Base-by-base conservation (phyloP, 1,139 yeast species). In the Saccharomyces hybrid region DNA sequence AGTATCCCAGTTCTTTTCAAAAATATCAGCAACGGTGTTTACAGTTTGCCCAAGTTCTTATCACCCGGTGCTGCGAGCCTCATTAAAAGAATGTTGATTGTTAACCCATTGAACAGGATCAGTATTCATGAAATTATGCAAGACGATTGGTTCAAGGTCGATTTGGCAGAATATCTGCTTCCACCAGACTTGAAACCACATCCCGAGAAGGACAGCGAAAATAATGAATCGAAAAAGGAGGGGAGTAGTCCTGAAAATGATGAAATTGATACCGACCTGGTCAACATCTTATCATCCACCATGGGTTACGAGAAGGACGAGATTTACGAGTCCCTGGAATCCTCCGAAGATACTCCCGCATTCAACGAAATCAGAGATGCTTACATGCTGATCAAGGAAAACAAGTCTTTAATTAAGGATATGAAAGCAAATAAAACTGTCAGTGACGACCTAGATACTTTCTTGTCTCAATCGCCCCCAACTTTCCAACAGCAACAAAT, bases 231-330 rank as follows among this genome's bases (percentile, higher is more conserved):
- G 11, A 49, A 54, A 55, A 58, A 27, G 55, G 42, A 28, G 28
- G 60, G 58, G 53, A 62, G 34, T 56, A 58, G 7, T 21, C 38
- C 53, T 16, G 60, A 49, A 11, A 49, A 54, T 11, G 66, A 69
- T 12, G 76, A 73, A 52, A 76, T 88, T 53, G 96, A 90, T 70
- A 95, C 88, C 58, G 86, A 83, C 62, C 87, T 90, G 19, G 87
- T 93, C 24, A 76, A 79, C 50, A 91, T 95, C 2, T 79, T 95
- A 64, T 81, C 87, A 9, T 78, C 82, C 62, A 87, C 98, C 11
- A 88, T 95, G 95, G 98, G 99, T 46, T 93, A 89, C 69, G 95
- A 89, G 60, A 79, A 82, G 57, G 95, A 88, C 61, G 97, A 91
- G 67, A 88, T 93, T 53, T 72, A 86, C 58, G 89, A 84, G 59